Evolutionary conservation across 1,284 basidiomycete genomes (phyloP).

Genomic region (Cystobasidium sp.): DNA sequence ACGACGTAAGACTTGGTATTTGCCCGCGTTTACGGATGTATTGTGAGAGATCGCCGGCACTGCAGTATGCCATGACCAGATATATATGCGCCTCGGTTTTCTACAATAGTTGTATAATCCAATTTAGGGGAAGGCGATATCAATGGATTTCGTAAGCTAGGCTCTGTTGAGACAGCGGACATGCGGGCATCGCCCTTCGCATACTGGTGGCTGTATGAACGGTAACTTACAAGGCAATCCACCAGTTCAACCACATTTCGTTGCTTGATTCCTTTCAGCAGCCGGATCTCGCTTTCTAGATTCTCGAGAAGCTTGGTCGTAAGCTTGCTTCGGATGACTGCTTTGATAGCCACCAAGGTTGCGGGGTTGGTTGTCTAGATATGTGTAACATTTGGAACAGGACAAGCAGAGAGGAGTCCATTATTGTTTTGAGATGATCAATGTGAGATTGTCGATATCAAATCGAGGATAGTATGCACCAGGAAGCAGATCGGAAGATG

Average conservation of each 20-base stretch:
- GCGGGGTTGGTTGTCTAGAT: conserved; percentile 65
- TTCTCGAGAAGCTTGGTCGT: conserved; percentile 94
- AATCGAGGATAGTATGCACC: no score
- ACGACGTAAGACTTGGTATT: conserved; percentile 75
- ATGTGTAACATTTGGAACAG: neutral
- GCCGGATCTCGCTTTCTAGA: conserved; percentile 94
- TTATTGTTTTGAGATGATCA: neutral
- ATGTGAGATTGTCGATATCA: neutral
- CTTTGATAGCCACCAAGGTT: conserved; percentile 90
- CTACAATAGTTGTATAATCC: conserved; percentile 59
- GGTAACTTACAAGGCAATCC: conserved; percentile 73
- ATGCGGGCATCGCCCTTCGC: neutral
- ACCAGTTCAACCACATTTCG: conserved; percentile 90
- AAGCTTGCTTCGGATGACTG: conserved; percentile 84
- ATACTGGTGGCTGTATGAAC: no score
- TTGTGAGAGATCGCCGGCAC: conserved; percentile 90
- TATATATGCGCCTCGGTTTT: conserved; percentile 92
- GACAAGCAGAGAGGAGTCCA: conserved; percentile 30
- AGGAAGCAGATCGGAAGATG: neutral
- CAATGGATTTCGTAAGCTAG: neutral
- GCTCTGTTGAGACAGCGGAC: neutral
- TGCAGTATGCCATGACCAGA: conserved; percentile 96
- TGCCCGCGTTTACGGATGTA: conserved; percentile 94
- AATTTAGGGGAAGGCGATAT: neutral
- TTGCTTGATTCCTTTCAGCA: conserved; percentile 91